Evolutionary conservation across 768 basidiomycete genomes (phyloP).

Genomic region (Lyophyllum atratum): DNA sequence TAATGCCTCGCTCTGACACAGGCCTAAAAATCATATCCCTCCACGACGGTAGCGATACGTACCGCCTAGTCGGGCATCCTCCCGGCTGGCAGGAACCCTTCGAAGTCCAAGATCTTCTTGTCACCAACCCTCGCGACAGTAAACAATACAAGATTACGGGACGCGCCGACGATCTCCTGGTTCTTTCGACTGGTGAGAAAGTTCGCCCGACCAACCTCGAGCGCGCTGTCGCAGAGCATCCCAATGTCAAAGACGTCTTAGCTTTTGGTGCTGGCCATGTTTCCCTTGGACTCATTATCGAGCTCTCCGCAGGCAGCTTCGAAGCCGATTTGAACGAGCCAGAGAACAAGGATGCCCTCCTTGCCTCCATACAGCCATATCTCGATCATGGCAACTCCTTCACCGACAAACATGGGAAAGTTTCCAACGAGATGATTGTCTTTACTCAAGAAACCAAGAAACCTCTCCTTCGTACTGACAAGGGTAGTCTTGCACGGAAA

Average conservation of each 20-base stretch:
- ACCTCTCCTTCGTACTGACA: constrained; percentile 36
- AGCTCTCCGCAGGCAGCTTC: constrained; percentile 23
- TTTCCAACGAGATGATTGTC: constrained; percentile 39
- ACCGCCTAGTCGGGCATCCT: constrained; percentile 30
- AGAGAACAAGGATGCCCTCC: constrained; percentile 17
- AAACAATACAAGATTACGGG: constrained; percentile 37
- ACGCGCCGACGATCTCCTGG: constrained; percentile 41
- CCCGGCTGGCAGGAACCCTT: constrained; percentile 35
- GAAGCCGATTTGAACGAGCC: constrained; percentile 17
- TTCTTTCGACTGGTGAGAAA: constrained; percentile 46
- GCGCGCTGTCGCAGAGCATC: constrained; percentile 33
- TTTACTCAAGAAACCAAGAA: constrained; percentile 31
- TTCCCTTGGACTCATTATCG: constrained; percentile 37
- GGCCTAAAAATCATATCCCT: constrained; percentile 28
- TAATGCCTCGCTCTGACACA: constrained; percentile 35
- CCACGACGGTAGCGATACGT: constrained; percentile 25
- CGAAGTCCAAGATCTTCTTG: constrained; percentile 40
- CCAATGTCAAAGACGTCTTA: constrained; percentile 35
- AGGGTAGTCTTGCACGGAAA: constrained; percentile 38
- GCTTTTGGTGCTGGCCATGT: constrained; percentile 38
- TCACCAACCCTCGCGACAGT: constrained; percentile 28
- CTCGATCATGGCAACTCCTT: constrained; percentile 35
- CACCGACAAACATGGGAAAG: constrained; percentile 38
- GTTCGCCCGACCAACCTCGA: constrained; percentile 36
- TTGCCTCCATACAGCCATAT: constrained; percentile 27